Evolutionary conservation across 495 filamentous ascomycete species (phyloP), one percentile per base, ranked within the genome.

Genomic region (Cercophora samala): DNA sequence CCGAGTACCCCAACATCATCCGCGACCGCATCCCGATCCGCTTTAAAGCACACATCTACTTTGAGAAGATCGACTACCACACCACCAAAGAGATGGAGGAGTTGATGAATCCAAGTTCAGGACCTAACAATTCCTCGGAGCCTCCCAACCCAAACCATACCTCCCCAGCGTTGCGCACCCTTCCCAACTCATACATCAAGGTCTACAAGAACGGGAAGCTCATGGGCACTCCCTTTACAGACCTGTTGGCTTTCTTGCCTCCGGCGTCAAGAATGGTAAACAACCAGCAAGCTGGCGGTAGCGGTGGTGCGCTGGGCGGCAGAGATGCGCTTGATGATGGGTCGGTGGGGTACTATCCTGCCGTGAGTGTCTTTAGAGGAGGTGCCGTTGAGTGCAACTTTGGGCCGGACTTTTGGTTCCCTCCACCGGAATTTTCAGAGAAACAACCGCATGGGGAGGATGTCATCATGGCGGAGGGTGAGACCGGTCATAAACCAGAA

Each of bases 1-100:
- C 64, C 5, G 80, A 81, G 60, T 79, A 78, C 4, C 74, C 85
- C 0, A 92, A 98, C 76, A 90, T 97, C 64, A 91, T 99, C 63
- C 91, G 96, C 67, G 96, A 98, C 74, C 89, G 96, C 51, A 90
- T 97, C 55, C 93, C 94, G 2, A 96, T 98, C 67, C 87, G 93
- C 18, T 97, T 93, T 77, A 97, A 97, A 78, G 86, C 88, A 61
- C 90, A 95, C 75, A 89, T 93, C 62, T 97, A 93, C 79, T 97
- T 97, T 79, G 96, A 99, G 75, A 90, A 93, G 73, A 93, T 93
- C 66, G 96, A 97, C 72, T 94, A 97, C 74, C 90, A 91, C 68
- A 79, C 90, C 1, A 89, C 90, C 2, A 97, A 97, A 77, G 90
- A 95, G 58, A 86, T 97, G 22, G 94, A 97, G 68, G 89, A 94